These are phyloP conservation scores for Nyctanthes arbortristis DNA, from an alignment of 257 asterid species.

Conservation along the genomic window DNA sequence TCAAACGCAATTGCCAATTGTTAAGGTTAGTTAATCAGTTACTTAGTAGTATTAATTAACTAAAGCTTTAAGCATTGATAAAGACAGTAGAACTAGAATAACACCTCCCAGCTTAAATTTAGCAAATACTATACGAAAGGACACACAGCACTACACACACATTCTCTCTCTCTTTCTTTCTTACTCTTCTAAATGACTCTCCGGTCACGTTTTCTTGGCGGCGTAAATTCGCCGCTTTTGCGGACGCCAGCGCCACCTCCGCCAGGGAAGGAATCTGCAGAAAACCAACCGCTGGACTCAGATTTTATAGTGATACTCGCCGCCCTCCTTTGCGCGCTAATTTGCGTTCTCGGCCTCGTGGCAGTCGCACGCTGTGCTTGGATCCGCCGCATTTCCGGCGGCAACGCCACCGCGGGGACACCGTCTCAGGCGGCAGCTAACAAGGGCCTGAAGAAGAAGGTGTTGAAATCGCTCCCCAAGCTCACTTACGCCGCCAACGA, in stretches of 20 bases:
- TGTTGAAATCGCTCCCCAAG: slow-evolving; percentile 46
- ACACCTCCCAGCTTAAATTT: slow-evolving; percentile 13
- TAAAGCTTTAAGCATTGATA: not conserved
- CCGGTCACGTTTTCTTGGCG: slow-evolving; percentile 42
- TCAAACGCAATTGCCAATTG: not conserved
- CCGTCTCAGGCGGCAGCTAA: slow-evolving; percentile 37
- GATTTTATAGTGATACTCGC: slow-evolving; percentile 54
- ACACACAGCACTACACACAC: slow-evolving; percentile 5
- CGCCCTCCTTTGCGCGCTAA: slow-evolving; percentile 55
- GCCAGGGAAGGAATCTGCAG: slow-evolving; percentile 16
- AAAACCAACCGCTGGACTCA: slow-evolving; percentile 28
- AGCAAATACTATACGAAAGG: not conserved
- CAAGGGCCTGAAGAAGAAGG: slow-evolving; percentile 56
- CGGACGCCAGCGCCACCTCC: slow-evolving; percentile 22
- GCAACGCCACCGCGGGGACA: slow-evolving; percentile 3
- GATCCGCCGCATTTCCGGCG: slow-evolving; percentile 43
- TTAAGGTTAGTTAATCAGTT: slow-evolving; percentile 23
- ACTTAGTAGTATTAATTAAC: slow-evolving; percentile 3
- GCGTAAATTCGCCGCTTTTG: slow-evolving; percentile 32
- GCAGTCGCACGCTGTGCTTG: slow-evolving; percentile 54
- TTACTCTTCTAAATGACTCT: slow-evolving; percentile 39
- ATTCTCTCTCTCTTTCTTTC: slow-evolving; percentile 14
- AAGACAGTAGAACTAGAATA: not conserved
- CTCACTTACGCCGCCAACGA: slow-evolving; percentile 31
- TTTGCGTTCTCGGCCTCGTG: slow-evolving; percentile 60